These are phyloP conservation scores for Fistulina hepatica DNA, from an alignment of 1,284 basidiomycete genomes.

Conservation along the genomic window DNA sequence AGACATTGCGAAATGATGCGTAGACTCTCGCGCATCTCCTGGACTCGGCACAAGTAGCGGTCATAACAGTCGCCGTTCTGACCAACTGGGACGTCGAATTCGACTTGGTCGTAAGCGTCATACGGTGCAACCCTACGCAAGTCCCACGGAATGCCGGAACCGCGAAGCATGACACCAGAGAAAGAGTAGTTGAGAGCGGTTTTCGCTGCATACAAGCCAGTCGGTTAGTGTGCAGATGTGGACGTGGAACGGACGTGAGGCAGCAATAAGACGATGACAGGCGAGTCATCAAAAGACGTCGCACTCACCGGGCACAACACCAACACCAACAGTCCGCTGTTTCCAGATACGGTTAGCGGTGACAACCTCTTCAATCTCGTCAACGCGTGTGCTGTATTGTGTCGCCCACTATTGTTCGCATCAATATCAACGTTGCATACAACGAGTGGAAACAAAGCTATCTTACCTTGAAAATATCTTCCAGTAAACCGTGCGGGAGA, in stretches of 20 bases:
- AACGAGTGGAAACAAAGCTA: no score
- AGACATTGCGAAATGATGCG: slow-evolving; percentile 88
- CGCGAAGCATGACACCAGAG: slow-evolving; percentile 94
- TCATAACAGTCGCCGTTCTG: slow-evolving; percentile 98
- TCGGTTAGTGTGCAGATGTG: not conserved
- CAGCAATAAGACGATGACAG: no score
- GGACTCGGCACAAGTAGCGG: slow-evolving; percentile 91
- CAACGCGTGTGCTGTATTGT: slow-evolving; percentile 83
- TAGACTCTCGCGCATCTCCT: slow-evolving; percentile 95
- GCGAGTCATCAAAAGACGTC: no score
- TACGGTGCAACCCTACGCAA: slow-evolving; percentile 88
- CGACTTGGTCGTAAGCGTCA: slow-evolving; percentile 96
- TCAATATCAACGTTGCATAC: no score
- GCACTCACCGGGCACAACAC: slow-evolving; percentile 49
- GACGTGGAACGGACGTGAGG: no score
- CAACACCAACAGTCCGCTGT: slow-evolving; percentile 85
- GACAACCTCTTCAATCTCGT: slow-evolving; percentile 97
- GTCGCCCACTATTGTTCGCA: no score
- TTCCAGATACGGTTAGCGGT: slow-evolving; percentile 99
- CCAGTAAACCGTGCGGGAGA: slow-evolving; percentile 89
- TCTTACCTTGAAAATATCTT: slow-evolving; percentile 98
- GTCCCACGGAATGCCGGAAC: slow-evolving; percentile 94
- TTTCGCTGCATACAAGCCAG: slow-evolving; percentile 58
- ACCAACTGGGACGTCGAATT: slow-evolving; percentile 95
- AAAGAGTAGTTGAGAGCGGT: slow-evolving; percentile 92